Evolutionary conservation across 345 rosid species (phyloP).

Genomic region (Citrus maxima): DNA sequence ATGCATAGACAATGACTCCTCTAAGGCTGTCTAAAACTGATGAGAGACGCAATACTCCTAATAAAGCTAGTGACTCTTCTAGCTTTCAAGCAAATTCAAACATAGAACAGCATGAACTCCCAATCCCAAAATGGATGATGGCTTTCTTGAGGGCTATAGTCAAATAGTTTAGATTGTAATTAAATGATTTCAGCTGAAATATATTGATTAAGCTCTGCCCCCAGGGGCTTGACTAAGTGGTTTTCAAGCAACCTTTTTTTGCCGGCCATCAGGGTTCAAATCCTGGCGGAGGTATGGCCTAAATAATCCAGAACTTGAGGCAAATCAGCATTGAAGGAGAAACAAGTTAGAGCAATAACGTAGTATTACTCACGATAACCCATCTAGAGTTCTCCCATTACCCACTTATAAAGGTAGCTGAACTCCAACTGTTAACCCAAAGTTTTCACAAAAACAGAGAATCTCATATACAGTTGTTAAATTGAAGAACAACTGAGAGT

Average conservation of each 20-base stretch:
- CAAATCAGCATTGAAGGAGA: background rate
- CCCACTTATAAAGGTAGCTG: background rate
- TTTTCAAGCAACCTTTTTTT: too few relatives aligned
- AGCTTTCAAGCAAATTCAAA: background rate
- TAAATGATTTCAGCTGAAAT: background rate
- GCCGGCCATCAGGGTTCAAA: too few relatives aligned
- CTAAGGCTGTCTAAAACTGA: background rate
- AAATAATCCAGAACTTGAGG: background rate
- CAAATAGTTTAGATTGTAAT: background rate
- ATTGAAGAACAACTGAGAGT: background rate
- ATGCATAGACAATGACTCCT: background rate
- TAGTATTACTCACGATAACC: background rate
- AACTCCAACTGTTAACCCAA: background rate
- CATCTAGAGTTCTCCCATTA: background rate
- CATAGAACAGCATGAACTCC: background rate
- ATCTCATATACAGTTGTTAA: background rate
- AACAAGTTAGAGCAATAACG: background rate
- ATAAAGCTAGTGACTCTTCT: background rate
- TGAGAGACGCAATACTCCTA: background rate
- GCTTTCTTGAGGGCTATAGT: background rate
- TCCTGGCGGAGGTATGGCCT: too few relatives aligned
- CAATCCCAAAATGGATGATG: background rate
- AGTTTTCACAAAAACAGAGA: background rate
- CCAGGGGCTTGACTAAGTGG: background rate
- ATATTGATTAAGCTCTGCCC: background rate